Percentiles rank a stretch among this genome's conserved stretches.
Conservation (phyloP, 306 rosid species). For the Begonia peltatifolia region DNA sequence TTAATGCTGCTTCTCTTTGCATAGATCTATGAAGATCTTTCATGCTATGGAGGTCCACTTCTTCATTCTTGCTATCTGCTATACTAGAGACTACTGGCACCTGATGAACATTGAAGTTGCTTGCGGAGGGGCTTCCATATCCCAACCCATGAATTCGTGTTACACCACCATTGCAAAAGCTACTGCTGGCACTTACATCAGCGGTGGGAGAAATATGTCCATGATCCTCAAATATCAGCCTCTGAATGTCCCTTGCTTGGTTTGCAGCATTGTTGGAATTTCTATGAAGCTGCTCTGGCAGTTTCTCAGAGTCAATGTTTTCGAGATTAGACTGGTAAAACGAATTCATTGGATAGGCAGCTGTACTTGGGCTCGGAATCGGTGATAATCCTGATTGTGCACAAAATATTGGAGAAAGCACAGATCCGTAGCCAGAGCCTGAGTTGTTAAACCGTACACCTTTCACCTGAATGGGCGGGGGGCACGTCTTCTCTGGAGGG, state of each 20-base stretch:
- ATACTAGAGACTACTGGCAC: constrained; percentile 22
- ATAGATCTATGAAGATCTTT: constrained; percentile 37
- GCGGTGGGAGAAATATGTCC: constrained; percentile 44
- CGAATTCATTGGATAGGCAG: constrained; percentile 29
- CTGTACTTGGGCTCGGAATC: constrained; percentile 28
- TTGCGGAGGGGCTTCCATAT: constrained; percentile 71
- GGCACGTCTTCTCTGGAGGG: constrained; percentile 29
- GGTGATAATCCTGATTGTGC: constrained; percentile 41
- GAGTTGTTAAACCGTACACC: constrained; percentile 39
- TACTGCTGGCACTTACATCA: constrained; percentile 64
- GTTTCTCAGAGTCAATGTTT: constrained; percentile 35
- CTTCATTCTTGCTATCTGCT: constrained; percentile 55
- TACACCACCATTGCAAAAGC: constrained; percentile 56
- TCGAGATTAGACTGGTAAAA: constrained; percentile 35
- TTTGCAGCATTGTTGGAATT: constrained; percentile 17
- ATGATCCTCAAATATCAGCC: constrained; percentile 36
- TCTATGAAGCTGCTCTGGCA: constrained; percentile 12
- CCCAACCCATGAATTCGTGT: constrained; percentile 45
- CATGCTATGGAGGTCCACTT: constrained; percentile 19
- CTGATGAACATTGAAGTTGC: constrained; percentile 48
- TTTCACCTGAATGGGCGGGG: constrained; percentile 53
- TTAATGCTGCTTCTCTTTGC: constrained; percentile 77
- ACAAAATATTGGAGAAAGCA: constrained; percentile 31
- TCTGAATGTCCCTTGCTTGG: constrained; percentile 29
- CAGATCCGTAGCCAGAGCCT: constrained; percentile 35